Base-by-base conservation (phyloP, 78 protist species). In the Dictyostelium purpureum region DNA sequence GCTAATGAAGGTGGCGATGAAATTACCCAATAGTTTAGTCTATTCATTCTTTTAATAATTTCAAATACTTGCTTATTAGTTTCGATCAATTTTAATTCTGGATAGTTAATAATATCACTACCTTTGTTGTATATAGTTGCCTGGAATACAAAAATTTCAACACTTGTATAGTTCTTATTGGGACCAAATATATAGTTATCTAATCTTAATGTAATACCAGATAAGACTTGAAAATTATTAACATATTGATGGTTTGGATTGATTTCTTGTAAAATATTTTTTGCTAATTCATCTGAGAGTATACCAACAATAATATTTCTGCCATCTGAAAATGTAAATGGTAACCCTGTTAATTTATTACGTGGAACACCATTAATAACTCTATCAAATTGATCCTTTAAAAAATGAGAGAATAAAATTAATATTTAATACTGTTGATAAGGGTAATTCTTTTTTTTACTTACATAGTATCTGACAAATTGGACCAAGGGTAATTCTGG, bases 281-380 rank as follows among this genome's bases (percentile, higher is more conserved):
- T 63, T 0, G 43, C 16, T 26, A 38, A 38, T 63, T 63, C 71
- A 0, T 49, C 33, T 43, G 78, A 33, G 16, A 71, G 4, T 26
- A 71, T 45, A n/a, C 31, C 57, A 37, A 33, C 43, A 56, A 71
- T 71, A 31, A 37, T 43, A 40, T 71, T 71, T 43, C 5, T 2
- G 26, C 78, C 78, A 71, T 71, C 78, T 12, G 78, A 71, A 21
- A 43, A 33, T 12, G 43, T 10, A 71, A 71, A 71, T 24, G 51
- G n/a, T 67, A 40, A 33, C 19, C 76, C 76, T 47, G n/a, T 47
- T 11, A 10, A 10, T 11, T 47, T 11, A 11, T 11, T 10, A 11
- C 52, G n/a, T n/a, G n/a, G n/a, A n/a, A n/a, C n/a, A n/a, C n/a
- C n/a, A n/a, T n/a, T n/a, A n/a, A n/a, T n/a, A n/a, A n/a, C n/a